These are phyloP conservation scores for Cicer pinnatifidum DNA, from an alignment of 306 rosid genomes.

Conservation along the genomic window DNA sequence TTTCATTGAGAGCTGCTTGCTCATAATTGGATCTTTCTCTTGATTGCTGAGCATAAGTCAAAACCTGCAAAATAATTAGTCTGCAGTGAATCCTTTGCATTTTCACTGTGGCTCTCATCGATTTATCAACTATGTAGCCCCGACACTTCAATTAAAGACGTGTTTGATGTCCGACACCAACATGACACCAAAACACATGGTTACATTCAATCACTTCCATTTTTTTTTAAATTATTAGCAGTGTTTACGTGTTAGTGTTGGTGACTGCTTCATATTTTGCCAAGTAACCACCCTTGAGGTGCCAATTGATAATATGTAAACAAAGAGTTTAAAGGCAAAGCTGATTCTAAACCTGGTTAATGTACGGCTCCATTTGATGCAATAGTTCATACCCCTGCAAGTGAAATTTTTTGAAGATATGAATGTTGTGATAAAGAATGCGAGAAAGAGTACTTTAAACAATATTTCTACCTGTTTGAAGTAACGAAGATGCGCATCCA, in stretches of 20 bases:
- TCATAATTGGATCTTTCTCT: constrained; percentile 98
- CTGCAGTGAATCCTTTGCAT: constrained; percentile 37
- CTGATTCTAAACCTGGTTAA: constrained; percentile 78
- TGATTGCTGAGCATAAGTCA: constrained; percentile 98
- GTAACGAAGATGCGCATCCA: constrained; percentile 99
- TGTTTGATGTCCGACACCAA: too few species aligned
- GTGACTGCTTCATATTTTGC: not conserved
- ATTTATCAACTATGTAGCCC: too few species aligned
- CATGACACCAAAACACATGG: too few species aligned
- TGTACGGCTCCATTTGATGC: constrained; percentile 79
- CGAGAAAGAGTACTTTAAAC: constrained; percentile 33
- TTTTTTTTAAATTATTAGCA: too few species aligned
- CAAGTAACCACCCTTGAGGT: constrained; percentile 33
- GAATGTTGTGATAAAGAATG: constrained; percentile 38
- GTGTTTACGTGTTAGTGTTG: too few species aligned
- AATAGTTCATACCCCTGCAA: constrained; percentile 62
- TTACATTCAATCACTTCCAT: too few species aligned
- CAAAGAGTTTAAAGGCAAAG: constrained; percentile 2
- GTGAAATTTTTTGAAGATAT: constrained; percentile 48
- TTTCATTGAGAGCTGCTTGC: constrained; percentile 97
- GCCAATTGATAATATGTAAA: constrained; percentile 4
- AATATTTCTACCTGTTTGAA: constrained; percentile 80
- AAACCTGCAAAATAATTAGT: constrained; percentile 68
- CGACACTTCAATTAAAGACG: too few species aligned
- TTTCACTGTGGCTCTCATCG: constrained; percentile 11